Conservation (phyloP, 331 rosid genomes). For the Spiraea crenata region DNA sequence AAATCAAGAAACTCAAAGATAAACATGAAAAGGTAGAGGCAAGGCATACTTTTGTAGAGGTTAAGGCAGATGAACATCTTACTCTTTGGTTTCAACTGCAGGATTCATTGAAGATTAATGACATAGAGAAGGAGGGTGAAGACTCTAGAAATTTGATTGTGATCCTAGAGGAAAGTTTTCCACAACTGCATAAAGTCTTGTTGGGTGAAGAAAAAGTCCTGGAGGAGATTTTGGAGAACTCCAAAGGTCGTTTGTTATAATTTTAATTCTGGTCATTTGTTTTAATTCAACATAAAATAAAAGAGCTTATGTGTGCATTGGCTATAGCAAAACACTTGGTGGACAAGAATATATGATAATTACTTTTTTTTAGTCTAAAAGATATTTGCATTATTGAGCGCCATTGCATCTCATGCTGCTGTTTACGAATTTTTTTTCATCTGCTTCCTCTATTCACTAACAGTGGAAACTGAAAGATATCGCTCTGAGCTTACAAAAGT, state of each 20-base stretch:
- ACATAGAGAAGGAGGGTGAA: constrained; percentile 65
- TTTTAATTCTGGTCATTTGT: neutral
- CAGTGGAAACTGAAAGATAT: constrained; percentile 84
- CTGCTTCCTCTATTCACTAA: constrained; percentile 28
- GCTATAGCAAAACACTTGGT: too few relatives aligned
- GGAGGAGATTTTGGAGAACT: constrained; percentile 72
- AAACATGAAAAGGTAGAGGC: constrained; percentile 73
- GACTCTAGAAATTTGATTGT: constrained; percentile 73
- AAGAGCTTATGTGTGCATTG: too few relatives aligned
- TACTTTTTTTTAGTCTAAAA: too few relatives aligned
- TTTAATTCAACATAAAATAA: neutral
- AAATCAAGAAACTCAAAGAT: constrained; percentile 82
- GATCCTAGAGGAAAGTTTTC: constrained; percentile 66
- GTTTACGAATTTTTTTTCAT: neutral
- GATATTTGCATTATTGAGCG: too few relatives aligned
- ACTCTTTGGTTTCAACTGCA: constrained; percentile 35
- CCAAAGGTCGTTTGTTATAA: constrained; percentile 61
- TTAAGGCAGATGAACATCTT: constrained; percentile 14
- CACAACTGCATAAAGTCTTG: constrained; percentile 72
- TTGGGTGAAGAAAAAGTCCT: constrained; percentile 69
- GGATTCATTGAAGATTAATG: constrained; percentile 68
- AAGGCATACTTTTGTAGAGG: constrained; percentile 15
- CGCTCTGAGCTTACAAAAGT: constrained; percentile 77
- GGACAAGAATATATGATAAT: too few relatives aligned
- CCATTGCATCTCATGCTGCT: neutral